Evolutionary conservation across 2,329 filamentous ascomycete genomes (phyloP).

Genomic region (Magnaporthiopsis poae): DNA sequence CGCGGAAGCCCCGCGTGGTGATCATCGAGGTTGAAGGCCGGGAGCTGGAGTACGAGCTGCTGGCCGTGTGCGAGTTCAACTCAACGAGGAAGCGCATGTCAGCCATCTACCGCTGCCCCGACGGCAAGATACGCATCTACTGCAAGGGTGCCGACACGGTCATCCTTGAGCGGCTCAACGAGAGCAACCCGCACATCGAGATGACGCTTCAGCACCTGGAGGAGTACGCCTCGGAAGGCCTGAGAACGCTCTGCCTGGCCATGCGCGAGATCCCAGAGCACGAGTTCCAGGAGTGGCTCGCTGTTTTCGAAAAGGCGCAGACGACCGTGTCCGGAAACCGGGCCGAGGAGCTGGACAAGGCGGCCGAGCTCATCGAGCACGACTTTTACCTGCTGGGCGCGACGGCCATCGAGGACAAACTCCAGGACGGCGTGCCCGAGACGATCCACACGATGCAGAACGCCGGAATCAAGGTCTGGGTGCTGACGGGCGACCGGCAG

Average conservation of each 20-base stretch:
- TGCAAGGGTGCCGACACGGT: conserved; percentile 97
- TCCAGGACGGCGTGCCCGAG: conserved; percentile 95
- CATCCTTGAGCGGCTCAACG: conserved; percentile 78
- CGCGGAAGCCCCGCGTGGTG: conserved; percentile 80
- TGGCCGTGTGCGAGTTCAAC: conserved; percentile 99
- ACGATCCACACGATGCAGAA: conserved; percentile 95
- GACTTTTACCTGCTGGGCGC: conserved; percentile 86
- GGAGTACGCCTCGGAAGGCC: conserved; percentile 91
- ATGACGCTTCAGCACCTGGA: conserved; percentile 90
- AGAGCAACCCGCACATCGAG: conserved; percentile 79
- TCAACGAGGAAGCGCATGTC: conserved; percentile 97
- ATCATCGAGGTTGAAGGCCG: conserved; percentile 67
- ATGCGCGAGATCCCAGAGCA: conserved; percentile 86
- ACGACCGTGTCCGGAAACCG: conserved; percentile 89
- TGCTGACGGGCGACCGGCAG: conserved; percentile 91
- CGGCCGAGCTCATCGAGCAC: conserved; percentile 86
- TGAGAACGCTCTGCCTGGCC: conserved; percentile 86
- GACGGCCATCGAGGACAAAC: conserved; percentile 90
- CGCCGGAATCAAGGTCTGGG: conserved; percentile 97
- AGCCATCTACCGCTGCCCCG: conserved; percentile 88
- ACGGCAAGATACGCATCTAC: conserved; percentile 88
- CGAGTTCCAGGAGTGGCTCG: conserved; percentile 79
- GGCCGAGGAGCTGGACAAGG: conserved; percentile 91
- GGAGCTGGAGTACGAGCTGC: conserved; percentile 73
- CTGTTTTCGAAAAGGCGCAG: conserved; percentile 75